Evolutionary conservation across 495 filamentous ascomycete genomes (phyloP), one percentile per base, ranked within the genome.

Genomic region (Aspergillus wentii): DNA sequence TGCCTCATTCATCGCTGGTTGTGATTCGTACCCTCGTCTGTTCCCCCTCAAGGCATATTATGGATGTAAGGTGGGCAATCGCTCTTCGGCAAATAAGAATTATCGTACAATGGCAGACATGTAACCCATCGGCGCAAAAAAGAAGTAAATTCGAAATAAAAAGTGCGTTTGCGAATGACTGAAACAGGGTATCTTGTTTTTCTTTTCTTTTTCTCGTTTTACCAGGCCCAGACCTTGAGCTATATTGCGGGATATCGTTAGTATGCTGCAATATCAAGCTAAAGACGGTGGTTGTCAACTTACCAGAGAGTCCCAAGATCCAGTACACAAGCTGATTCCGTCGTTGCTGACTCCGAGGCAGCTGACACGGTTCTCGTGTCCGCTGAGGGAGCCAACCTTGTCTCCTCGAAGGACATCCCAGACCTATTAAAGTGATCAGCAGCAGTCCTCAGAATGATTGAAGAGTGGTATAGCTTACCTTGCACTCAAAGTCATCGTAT

Each of bases 401-500:
- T 98, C 92, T 34, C 91, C 92, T 39, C 92, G 86, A 27, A 95
- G 85, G 38, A 94, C 79, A 72, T 98, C 92, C 92, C 92, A 98
- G 26, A 98, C 92, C 91, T 97, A 40, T 28, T 26, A 17, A 27
- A 17, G 9, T 27, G 9, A 34, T 64, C 35, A 65, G 46, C 34
- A 16, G 30, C 22, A 46, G 20, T 21, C 33, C 17, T n/a, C 8
- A 17, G 5, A 27, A 5, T 15, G 11, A 9, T 16, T 3, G 29
- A 7, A 25, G 20, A 7, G 13, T 14, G 14, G 17, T 1, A 19
- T 29, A 40, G 37, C 74, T 52, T 71, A 96, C 92, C 83, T 98
- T 98, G 86, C 92, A 98, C 67, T 98, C 92, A 56, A 96, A 98
- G 55, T 98, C 92, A 53, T 98, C 92, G 57, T 98, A 98, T 42